These are phyloP conservation scores for Cucurbita moschata DNA, from an alignment of 306 rosid genomes.

Conservation along the genomic window DNA sequence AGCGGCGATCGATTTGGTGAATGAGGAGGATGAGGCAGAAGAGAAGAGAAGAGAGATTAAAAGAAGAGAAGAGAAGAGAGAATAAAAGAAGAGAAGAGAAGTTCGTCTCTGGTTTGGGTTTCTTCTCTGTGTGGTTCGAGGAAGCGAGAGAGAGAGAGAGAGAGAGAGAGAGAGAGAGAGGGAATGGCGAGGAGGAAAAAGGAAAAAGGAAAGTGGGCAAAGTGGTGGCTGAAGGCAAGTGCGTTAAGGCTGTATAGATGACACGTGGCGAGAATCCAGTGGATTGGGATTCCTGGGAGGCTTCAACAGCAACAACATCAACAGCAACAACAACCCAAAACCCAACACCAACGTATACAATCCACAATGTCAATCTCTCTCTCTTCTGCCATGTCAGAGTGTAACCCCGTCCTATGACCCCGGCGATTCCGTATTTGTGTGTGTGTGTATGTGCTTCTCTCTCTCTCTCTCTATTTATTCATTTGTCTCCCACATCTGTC, in stretches of 20 bases:
- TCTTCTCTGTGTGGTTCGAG: no score
- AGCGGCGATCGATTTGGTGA: no score
- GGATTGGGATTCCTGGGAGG: constrained; percentile 10
- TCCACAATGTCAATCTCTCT: constrained; percentile 15
- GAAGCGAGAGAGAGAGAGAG: background rate
- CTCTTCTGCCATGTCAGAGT: constrained; percentile 89
- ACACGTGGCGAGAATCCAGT: constrained; percentile 16
- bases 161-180: background rate
- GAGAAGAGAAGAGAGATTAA: no score
- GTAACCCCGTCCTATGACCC: constrained; percentile 80
- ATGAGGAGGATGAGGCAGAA: no score
- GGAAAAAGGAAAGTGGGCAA: constrained; percentile 6
- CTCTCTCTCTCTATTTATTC: constrained; percentile 39
- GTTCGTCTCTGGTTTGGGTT: background rate
- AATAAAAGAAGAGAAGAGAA: background rate
- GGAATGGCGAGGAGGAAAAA: background rate
- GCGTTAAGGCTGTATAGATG: constrained; percentile 2
- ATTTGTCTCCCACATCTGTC: constrained; percentile 33
- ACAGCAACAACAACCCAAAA: constrained; percentile 9
- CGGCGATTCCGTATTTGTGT: constrained; percentile 80
- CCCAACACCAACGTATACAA: constrained; percentile 9
- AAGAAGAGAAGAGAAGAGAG: background rate
- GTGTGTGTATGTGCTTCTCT: constrained; percentile 20
- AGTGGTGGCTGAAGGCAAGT: constrained; percentile 1
- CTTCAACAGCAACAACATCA: constrained; percentile 14